phyloP scores from a whole-genome alignment of 1,139 yeast genomes.

The Torulaspora globosa region DNA sequence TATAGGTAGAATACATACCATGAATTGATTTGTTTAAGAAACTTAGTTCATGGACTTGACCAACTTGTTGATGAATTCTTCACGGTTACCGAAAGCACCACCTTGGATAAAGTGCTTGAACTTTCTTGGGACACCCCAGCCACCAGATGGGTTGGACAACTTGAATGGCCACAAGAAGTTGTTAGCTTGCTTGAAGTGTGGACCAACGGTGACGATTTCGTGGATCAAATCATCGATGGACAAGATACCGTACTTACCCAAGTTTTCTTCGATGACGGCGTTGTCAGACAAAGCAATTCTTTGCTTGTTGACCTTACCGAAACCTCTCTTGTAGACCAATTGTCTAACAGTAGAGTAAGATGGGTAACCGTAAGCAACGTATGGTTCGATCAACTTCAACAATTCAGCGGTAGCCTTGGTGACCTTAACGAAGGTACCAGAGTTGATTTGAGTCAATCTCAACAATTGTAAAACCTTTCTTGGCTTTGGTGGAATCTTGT shows the following conservation, averaged over 20 bases:
- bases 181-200: slow-evolving; percentile 99
- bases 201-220: slow-evolving; percentile 98
- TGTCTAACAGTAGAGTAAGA: slow-evolving; percentile 92
- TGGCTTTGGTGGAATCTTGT: slow-evolving; percentile 99
- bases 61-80: slow-evolving; percentile 95
- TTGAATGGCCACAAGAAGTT: slow-evolving; percentile 99
- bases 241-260: slow-evolving; percentile 95
- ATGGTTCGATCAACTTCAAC: slow-evolving; percentile 97
- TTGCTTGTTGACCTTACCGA: slow-evolving; percentile 99
- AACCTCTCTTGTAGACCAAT: slow-evolving; percentile 99
- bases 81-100: slow-evolving; percentile 99
- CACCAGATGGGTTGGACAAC: slow-evolving; percentile 98
- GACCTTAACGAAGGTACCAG: slow-evolving; percentile 96
- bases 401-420: slow-evolving; percentile 98
- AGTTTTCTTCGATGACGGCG: slow-evolving; percentile 85
- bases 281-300: slow-evolving; percentile 94
- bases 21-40: slow-evolving; percentile 2
- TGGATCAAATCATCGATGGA: slow-evolving; percentile 97
- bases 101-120: slow-evolving; percentile 99
- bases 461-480: slow-evolving; percentile 98
- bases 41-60: slow-evolving; percentile 92
- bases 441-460: slow-evolving; percentile 96
- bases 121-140: slow-evolving; percentile 99
- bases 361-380: slow-evolving; percentile 99
- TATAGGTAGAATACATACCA: slow-evolving; percentile 13